A percentile compares a stretch with the other conserved stretches of the same genome.
phyloP scores from a whole-genome alignment of 225 moss, liverwort and hornwort species.

The Pseudoscleropodium purum region DNA sequence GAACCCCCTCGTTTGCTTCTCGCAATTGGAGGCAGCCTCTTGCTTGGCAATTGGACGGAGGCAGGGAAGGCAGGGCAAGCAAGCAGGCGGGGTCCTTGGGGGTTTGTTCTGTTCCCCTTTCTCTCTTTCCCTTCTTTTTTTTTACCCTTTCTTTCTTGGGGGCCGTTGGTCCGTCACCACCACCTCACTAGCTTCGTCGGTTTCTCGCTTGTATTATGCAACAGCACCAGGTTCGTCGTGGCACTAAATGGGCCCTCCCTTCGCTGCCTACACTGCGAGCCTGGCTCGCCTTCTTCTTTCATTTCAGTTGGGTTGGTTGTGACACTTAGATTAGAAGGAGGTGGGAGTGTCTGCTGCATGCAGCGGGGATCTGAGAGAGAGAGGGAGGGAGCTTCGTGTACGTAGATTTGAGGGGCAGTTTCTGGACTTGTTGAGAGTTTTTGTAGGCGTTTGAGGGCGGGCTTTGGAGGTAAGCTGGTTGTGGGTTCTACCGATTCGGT shows the following conservation, averaged over 20 bases:
- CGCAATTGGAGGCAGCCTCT: neutral
- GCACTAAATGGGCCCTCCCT: neutral
- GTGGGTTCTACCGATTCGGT: neutral
- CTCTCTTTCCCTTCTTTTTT: no score
- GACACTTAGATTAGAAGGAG: neutral
- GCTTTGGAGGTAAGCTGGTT: neutral
- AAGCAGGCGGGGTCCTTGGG: neutral
- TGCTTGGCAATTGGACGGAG: neutral
- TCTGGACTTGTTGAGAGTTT: neutral
- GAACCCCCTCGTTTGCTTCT: neutral
- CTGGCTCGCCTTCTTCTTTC: neutral
- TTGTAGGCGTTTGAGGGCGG: neutral
- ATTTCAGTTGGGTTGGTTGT: neutral
- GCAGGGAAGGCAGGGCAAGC: neutral
- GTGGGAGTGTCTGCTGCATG: neutral
- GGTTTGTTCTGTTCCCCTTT: no score
- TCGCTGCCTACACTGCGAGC: neutral
- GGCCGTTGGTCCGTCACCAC: neutral
- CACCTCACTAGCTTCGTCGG: neutral
- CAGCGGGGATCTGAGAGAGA: neutral
- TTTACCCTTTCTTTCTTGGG: neutral
- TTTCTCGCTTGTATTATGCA: slow-evolving; percentile 1
- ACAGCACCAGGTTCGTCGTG: neutral
- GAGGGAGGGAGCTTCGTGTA: neutral
- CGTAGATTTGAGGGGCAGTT: neutral